A percentile compares a stretch with the other conserved stretches of the same genome.
These are phyloP conservation scores for Podospora didyma DNA, from an alignment of 495 filamentous ascomycete species.

Conservation along the genomic window DNA sequence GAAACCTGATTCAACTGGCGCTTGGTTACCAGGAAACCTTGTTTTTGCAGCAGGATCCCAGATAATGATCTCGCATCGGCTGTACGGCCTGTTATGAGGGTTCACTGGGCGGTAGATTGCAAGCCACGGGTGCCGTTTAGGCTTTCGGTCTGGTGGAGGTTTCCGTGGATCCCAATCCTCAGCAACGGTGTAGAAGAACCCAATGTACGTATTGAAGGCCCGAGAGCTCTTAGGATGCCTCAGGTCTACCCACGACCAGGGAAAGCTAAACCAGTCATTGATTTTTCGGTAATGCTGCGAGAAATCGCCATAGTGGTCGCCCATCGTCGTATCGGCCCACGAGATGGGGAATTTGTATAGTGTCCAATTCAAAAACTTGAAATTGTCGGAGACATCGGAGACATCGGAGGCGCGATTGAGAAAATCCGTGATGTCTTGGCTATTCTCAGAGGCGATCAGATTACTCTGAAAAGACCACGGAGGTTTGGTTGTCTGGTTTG, in stretches of 20 bases:
- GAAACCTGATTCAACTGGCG: constrained; percentile 21
- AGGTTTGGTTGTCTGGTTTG: background rate
- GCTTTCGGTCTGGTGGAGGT: constrained; percentile 8
- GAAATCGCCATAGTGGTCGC: constrained; percentile 28
- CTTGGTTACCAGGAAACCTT: constrained; percentile 10
- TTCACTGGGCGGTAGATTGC: constrained; percentile 35
- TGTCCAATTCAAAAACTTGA: constrained; percentile 1
- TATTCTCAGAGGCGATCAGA: background rate
- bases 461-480: constrained; percentile 13
- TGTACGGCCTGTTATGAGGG: constrained; percentile 18
- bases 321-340: constrained; percentile 35
- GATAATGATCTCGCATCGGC: constrained; percentile 38
- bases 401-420: background rate
- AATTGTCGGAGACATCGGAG: background rate
- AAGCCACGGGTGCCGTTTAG: constrained; percentile 35
- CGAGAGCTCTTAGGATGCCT: background rate
- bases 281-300: constrained; percentile 25
- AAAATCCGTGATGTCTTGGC: background rate
- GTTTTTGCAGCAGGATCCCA: constrained; percentile 35
- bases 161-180: constrained; percentile 30
- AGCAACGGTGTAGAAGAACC: constrained; percentile 44
- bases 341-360: constrained; percentile 33
- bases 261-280: constrained; percentile 29
- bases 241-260: constrained; percentile 12
- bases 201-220: constrained; percentile 33